A percentile compares a stretch with the other conserved stretches of the same genome.
Conservation (phyloP, 768 basidiomycete genomes). For the Trametes sanguinea region DNA sequence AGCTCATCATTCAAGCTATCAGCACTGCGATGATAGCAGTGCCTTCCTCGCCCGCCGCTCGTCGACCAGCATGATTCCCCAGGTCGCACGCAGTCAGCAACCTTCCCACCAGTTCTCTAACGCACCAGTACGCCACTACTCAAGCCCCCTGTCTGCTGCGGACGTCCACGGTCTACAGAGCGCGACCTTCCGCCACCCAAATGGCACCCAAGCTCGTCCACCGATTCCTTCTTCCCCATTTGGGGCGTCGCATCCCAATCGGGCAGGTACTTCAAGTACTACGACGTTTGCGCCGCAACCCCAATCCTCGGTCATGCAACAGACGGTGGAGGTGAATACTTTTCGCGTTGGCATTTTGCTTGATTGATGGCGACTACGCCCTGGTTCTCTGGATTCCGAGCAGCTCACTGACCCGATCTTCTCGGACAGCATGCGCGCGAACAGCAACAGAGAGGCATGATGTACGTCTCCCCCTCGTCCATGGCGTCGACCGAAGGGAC, state of each 20-base stretch:
- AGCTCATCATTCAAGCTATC: too few species aligned
- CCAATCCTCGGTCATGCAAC: not conserved
- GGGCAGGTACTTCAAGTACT: not conserved
- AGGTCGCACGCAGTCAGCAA: not conserved
- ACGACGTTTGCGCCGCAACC: not conserved
- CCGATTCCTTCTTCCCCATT: not conserved
- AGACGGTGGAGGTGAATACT: not conserved
- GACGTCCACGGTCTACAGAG: not conserved
- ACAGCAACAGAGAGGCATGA: not conserved
- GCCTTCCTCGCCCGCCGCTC: not conserved
- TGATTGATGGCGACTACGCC: not conserved
- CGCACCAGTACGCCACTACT: not conserved
- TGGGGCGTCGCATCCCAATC: not conserved
- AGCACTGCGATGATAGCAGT: conserved; percentile 2
- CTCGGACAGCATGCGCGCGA: conserved; percentile 6
- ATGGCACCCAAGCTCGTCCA: not conserved
- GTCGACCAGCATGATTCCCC: not conserved
- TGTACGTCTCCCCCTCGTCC: not conserved
- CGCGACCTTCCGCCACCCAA: not conserved
- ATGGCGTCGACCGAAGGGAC: not conserved
- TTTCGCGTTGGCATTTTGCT: not conserved
- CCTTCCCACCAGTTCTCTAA: not conserved
- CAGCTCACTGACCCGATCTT: conserved; percentile 12
- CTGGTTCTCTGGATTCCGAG: not conserved
- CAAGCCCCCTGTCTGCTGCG: not conserved